Evolutionary conservation across 164 flowering plant species (phyloP).

Genomic region (Macadamia integrifolia): DNA sequence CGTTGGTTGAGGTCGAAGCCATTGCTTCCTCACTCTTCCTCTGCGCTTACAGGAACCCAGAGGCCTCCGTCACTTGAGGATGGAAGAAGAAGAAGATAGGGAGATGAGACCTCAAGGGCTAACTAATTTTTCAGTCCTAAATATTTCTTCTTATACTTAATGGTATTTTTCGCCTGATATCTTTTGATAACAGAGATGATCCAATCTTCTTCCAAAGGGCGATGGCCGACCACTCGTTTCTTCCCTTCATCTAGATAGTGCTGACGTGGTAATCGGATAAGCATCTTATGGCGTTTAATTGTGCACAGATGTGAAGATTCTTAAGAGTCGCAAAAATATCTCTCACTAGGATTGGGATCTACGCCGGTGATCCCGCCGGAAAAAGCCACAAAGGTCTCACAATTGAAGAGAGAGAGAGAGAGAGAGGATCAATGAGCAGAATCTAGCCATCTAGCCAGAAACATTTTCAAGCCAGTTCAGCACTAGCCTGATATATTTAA

Average conservation of each 20-base stretch:
- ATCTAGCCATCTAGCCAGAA: no score
- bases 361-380: no score
- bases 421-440: no score
- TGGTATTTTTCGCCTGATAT: not conserved
- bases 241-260: constrained; percentile 15
- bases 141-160: not conserved
- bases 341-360: no score
- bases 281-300: constrained; percentile 7
- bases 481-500: no score
- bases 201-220: constrained; percentile 8
- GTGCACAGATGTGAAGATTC: no score
- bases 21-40: constrained; percentile 8
- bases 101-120: not conserved
- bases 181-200: constrained; percentile 1
- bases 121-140: not conserved
- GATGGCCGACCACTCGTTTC: constrained; percentile 22
- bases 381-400: not conserved
- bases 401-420: not conserved
- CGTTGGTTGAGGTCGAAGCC: constrained; percentile 42
- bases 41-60: not conserved
- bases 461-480: no score
- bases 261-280: constrained; percentile 16
- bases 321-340: no score
- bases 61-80: no score
- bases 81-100: not conserved